Percentiles rank a stretch among this genome's conserved stretches.
Conservation (phyloP, 306 rosid genomes). For the Cotoneaster glaucophyllus region DNA sequence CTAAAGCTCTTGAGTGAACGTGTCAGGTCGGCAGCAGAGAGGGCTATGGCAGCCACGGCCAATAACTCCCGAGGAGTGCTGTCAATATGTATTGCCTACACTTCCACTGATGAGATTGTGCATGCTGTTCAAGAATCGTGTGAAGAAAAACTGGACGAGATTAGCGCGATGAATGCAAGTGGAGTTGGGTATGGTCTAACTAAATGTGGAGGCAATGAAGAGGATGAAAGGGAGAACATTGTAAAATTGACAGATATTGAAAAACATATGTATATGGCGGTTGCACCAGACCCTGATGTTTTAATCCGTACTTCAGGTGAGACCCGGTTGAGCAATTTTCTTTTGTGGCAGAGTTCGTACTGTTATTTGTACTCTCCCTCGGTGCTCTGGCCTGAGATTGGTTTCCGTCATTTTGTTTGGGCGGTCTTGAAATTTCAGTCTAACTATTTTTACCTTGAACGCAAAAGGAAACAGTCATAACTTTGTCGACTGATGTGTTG, state of each 20-base stretch:
- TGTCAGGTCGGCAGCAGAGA: conserved; percentile 31
- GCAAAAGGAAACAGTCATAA: conserved; percentile 31
- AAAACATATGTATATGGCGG: conserved; percentile 29
- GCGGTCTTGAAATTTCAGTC: conserved; percentile 36
- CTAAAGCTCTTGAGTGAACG: conserved; percentile 29
- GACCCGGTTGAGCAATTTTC: conserved; percentile 44
- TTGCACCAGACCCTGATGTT: conserved; percentile 34
- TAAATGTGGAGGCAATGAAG: background rate
- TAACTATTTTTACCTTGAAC: conserved; percentile 30
- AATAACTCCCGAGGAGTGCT: conserved; percentile 26
- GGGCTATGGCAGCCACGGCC: conserved; percentile 32
- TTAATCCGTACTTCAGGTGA: conserved; percentile 42
- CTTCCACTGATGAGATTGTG: conserved; percentile 41
- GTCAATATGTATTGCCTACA: conserved; percentile 40
- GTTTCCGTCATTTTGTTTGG: conserved; percentile 33
- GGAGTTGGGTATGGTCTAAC: conserved; percentile 11
- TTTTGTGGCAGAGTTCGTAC: conserved; percentile 37
- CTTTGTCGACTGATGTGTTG: background rate
- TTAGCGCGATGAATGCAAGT: conserved; percentile 1
- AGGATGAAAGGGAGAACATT: background rate
- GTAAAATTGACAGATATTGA: conserved; percentile 32
- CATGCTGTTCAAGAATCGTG: conserved; percentile 34
- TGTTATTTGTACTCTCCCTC: conserved; percentile 32
- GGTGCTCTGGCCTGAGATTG: conserved; percentile 43
- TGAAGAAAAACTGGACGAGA: conserved; percentile 31